Percentiles rank a stretch among this genome's conserved stretches.
phyloP scores from a whole-genome alignment of 176 grass and related monocot genomes.

The Hyparrhenia diplandra region DNA sequence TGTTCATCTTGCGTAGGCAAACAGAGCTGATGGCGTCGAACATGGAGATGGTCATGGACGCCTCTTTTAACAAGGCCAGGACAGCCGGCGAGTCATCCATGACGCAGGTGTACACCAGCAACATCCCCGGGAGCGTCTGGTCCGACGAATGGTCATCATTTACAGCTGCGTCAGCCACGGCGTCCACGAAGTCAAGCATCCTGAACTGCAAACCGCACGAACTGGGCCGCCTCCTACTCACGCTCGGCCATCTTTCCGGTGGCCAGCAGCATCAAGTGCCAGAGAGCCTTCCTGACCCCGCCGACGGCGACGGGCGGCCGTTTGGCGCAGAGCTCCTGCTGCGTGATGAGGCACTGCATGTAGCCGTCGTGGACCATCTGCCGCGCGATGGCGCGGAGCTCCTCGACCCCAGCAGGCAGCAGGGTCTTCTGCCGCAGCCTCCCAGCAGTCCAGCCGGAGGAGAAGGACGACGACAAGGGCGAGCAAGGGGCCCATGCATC shows the following conservation, averaged over 20 bases:
- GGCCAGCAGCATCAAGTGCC: not conserved
- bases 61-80: not conserved
- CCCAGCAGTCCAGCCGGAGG: not conserved
- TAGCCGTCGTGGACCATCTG: conserved; percentile 17
- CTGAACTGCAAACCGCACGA: not conserved
- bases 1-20: not conserved
- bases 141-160: not conserved
- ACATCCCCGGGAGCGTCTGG: conserved; percentile 2
- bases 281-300: not conserved
- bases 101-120: conserved; percentile 15
- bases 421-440: too few species aligned
- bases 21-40: not conserved
- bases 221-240: not conserved
- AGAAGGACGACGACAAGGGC: not conserved
- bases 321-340: not conserved
- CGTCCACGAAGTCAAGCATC: conserved; percentile 12
- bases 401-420: not conserved
- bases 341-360: not conserved
- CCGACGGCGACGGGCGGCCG: not conserved
- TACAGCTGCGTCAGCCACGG: not conserved
- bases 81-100: not conserved
- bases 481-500: not conserved
- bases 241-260: not conserved
- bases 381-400: not conserved
- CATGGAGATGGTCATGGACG: not conserved